Evolutionary conservation across 1,284 basidiomycete genomes (phyloP).

Genomic region (Ustilago shanxiensis): DNA sequence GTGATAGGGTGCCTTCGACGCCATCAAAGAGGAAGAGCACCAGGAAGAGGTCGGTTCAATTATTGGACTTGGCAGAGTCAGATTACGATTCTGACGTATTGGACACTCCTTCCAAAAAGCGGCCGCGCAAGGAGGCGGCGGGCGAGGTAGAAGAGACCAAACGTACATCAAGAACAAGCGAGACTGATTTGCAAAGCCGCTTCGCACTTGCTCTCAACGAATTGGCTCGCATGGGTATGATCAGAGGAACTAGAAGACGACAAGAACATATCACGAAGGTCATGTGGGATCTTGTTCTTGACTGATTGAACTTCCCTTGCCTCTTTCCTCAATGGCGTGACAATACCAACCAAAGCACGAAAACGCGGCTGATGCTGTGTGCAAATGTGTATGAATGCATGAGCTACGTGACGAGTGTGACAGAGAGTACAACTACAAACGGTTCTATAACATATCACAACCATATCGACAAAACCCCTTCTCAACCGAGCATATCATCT

Average conservation of each 20-base stretch:
- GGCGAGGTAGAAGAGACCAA: not conserved
- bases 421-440: slow-evolving; percentile 2
- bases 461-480: not conserved
- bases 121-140: not conserved
- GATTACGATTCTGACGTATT: slow-evolving; percentile 21
- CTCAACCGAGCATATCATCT: slow-evolving; percentile 50
- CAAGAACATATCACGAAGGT: slow-evolving; percentile 63
- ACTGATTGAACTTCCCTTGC: slow-evolving; percentile 13
- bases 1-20: slow-evolving; percentile 4
- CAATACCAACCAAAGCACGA: not conserved
- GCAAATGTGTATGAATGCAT: slow-evolving; percentile 3
- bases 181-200: slow-evolving; percentile 49
- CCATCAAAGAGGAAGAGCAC: slow-evolving; percentile 15
- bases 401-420: not conserved
- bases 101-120: slow-evolving; percentile 28
- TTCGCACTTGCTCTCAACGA: slow-evolving; percentile 65
- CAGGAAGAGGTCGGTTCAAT: slow-evolving; percentile 6
- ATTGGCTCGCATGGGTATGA: slow-evolving; percentile 62
- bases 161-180: not conserved
- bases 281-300: slow-evolving; percentile 61
- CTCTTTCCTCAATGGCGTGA: not conserved
- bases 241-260: slow-evolving; percentile 56
- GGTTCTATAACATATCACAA: not conserved
- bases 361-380: not conserved
- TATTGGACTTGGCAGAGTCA: slow-evolving; percentile 8